Conservation (phyloP, 2,329 filamentous ascomycete genomes). For the Gnomoniopsis smithogilvyi region DNA sequence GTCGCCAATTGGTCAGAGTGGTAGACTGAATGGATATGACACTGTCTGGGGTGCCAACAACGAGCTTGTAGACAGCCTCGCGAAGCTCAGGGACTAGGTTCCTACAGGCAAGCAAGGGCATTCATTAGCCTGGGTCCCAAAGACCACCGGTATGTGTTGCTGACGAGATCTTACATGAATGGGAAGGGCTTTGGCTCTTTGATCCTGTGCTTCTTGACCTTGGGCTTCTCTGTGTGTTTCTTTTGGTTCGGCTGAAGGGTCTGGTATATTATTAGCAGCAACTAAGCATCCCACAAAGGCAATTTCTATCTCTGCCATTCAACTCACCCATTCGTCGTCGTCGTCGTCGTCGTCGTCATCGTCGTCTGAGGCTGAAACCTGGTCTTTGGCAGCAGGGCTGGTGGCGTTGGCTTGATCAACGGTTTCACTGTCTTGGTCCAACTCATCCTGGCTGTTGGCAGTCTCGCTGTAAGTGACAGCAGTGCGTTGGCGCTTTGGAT, state of each 20-base stretch:
- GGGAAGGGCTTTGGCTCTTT: neutral
- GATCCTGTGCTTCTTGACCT: neutral
- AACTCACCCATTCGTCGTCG: neutral
- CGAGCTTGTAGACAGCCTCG: neutral
- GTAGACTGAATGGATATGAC: neutral
- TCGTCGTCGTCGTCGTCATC: neutral
- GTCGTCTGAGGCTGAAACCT: neutral
- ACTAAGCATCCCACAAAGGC: too few species aligned
- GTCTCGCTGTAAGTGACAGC: neutral
- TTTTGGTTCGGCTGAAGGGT: neutral
- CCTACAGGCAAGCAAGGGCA: neutral
- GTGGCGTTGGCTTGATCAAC: neutral
- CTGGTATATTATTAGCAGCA: neutral
- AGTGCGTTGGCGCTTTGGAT: neutral
- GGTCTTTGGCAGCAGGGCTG: neutral
- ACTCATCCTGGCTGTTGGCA: neutral
- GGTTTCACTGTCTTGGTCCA: neutral
- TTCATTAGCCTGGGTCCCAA: neutral
- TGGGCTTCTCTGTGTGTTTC: neutral
- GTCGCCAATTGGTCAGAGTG: neutral
- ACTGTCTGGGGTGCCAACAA: neutral
- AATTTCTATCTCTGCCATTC: too few species aligned
- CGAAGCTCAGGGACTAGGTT: neutral
- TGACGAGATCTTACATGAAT: neutral
- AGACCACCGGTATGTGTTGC: neutral